Evolutionary conservation across 805 yeast species (phyloP).

Genomic region (Lachancea dasiensis): DNA sequence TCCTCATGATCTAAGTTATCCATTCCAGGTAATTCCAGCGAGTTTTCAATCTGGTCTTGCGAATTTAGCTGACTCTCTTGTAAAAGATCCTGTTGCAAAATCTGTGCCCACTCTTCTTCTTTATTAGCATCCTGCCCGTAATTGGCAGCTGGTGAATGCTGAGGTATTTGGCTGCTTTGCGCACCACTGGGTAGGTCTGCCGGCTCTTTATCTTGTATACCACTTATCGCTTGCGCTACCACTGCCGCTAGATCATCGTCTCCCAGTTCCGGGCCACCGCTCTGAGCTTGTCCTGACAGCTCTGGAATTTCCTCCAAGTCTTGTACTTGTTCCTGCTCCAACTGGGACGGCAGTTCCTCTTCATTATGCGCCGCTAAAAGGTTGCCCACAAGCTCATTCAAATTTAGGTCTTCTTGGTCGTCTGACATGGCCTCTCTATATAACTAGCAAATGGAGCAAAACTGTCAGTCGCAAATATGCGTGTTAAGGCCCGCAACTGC

Average conservation of each 20-base stretch:
- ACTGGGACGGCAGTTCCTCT: constrained; percentile 13
- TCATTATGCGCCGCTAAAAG: constrained; percentile 25
- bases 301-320: constrained; percentile 6
- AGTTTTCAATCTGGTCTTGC: constrained; percentile 7
- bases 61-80: constrained; percentile 11
- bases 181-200: constrained; percentile 4
- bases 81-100: constrained; percentile 26
- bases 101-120: constrained; percentile 29
- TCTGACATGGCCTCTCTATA: constrained; percentile 15
- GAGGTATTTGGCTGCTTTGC: too few species aligned
- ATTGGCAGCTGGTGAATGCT: constrained; percentile 8
- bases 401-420: constrained; percentile 29
- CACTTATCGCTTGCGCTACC: constrained; percentile 36
- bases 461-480: too few species aligned
- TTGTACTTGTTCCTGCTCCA: constrained; percentile 8
- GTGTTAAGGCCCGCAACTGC: too few species aligned
- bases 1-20: constrained; percentile 30
- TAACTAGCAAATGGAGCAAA: too few species aligned
- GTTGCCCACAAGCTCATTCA: constrained; percentile 31
- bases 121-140: constrained; percentile 9
- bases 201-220: constrained; percentile 14
- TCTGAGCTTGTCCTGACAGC: constrained; percentile 3
- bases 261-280: constrained; percentile 4
- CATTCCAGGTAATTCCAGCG: background rate
- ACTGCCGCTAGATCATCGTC: constrained; percentile 36